A percentile compares a stretch with the other conserved stretches of the same genome.
These are phyloP conservation scores for Zasmidium cellare DNA, from an alignment of 2,329 filamentous ascomycete species.

Conservation along the genomic window DNA sequence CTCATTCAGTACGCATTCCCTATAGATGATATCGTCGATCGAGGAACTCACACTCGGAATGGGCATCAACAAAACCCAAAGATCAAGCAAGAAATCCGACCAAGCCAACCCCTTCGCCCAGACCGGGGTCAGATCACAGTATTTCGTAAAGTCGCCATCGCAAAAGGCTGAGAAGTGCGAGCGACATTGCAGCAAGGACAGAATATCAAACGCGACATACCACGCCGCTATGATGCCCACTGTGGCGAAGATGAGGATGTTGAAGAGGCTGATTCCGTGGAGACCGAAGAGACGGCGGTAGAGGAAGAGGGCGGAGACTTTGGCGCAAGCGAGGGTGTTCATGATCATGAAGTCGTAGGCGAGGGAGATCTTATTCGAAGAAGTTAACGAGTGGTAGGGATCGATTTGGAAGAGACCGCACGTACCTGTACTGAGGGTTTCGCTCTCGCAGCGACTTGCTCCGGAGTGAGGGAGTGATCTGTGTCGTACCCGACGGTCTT, in stretches of 20 bases:
- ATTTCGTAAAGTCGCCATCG: neutral
- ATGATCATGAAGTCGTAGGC: conserved; percentile 2
- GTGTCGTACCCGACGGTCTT: no score
- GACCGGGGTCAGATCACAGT: neutral
- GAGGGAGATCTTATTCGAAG: no score
- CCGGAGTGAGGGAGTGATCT: no score
- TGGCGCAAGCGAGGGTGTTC: conserved; percentile 1
- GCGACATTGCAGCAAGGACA: neutral
- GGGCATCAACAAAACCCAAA: conserved; percentile 4
- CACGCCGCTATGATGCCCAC: conserved; percentile 3
- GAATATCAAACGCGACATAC: neutral
- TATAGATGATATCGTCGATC: no score
- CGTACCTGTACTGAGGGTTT: no score
- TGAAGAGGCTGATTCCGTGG: neutral
- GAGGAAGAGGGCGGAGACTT: conserved; percentile 5
- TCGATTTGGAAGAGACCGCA: no score
- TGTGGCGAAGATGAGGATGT: neutral
- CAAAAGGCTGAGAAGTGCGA: neutral
- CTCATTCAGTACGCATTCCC: no score
- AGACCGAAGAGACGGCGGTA: conserved; percentile 4
- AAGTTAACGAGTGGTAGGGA: no score
- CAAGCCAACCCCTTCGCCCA: neutral
- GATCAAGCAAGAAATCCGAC: conserved; percentile 2
- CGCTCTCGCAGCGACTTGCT: no score
- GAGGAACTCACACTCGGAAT: conserved; percentile 2